These are phyloP conservation scores for Parachaetomium inaequale DNA, from an alignment of 495 filamentous ascomycete species.

Conservation along the genomic window DNA sequence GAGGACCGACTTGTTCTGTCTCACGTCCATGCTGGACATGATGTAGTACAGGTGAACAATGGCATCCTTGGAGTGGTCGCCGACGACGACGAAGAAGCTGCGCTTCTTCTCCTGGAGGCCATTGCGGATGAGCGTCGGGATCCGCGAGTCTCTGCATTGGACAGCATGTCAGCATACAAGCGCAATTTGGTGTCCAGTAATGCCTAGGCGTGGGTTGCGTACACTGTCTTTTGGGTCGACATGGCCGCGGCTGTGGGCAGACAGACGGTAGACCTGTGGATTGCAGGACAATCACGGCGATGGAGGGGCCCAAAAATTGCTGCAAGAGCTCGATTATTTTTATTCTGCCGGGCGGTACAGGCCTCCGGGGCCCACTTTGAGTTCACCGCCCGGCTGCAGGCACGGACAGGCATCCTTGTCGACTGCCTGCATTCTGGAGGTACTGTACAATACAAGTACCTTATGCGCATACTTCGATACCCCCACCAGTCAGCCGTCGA, in stretches of 20 bases:
- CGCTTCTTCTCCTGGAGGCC: slow-evolving; percentile 94
- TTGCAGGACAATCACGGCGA: slow-evolving; percentile 4
- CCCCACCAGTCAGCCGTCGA: slow-evolving; percentile 1
- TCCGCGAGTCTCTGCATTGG: slow-evolving; percentile 75
- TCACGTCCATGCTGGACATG: slow-evolving; percentile 81
- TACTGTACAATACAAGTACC: neutral
- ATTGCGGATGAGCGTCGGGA: slow-evolving; percentile 94
- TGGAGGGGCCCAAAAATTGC: slow-evolving; percentile 24
- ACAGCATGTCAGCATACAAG: slow-evolving; percentile 8
- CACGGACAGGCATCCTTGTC: neutral
- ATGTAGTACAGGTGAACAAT: slow-evolving; percentile 96
- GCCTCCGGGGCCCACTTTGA: neutral
- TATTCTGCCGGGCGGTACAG: slow-evolving; percentile 38
- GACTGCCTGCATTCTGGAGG: too few relatives aligned
- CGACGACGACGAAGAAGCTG: slow-evolving; percentile 95
- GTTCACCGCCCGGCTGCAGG: slow-evolving; percentile 9
- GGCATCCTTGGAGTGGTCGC: slow-evolving; percentile 93
- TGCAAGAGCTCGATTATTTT: slow-evolving; percentile 27
- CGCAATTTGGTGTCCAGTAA: neutral
- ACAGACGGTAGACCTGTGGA: too few relatives aligned
- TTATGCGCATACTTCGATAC: neutral
- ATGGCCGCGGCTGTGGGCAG: slow-evolving; percentile 31
- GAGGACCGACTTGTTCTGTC: slow-evolving; percentile 93
- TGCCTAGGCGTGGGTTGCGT: slow-evolving; percentile 27
- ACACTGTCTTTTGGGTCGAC: slow-evolving; percentile 57